Evolutionary conservation across 257 asterid species (phyloP).

Genomic region (Verbena officinalis): DNA sequence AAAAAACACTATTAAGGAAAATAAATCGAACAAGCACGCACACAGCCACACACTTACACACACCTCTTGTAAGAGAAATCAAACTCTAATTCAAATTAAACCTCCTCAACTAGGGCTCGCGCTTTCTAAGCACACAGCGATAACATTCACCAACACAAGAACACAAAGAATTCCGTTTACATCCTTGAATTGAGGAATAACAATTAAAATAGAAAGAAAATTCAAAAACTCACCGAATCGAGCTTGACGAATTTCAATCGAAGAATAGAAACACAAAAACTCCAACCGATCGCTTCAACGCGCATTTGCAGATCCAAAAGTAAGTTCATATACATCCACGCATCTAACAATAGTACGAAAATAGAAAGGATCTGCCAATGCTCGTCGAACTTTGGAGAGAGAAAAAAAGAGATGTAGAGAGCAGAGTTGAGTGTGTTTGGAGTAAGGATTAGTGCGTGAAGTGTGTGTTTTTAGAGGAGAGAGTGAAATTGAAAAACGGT

Average conservation of each 20-base stretch:
- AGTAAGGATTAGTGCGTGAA: conserved; percentile 29
- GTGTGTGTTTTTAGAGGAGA: conserved; percentile 30
- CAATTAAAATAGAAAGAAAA: neutral
- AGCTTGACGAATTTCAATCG: conserved; percentile 36
- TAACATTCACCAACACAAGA: conserved; percentile 10
- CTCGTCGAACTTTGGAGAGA: conserved; percentile 24
- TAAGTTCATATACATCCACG: neutral
- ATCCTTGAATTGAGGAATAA: conserved; percentile 8
- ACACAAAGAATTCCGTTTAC: neutral
- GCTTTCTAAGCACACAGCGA: neutral
- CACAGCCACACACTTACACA: neutral
- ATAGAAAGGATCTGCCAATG: conserved; percentile 31
- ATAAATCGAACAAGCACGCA: neutral
- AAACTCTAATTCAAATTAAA: conserved; percentile 11
- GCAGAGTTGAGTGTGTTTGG: conserved; percentile 17
- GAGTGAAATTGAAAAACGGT: conserved; percentile 33
- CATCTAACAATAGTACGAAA: neutral
- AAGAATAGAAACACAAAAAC: conserved; percentile 14
- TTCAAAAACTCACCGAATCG: conserved; percentile 39
- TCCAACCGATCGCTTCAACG: conserved; percentile 35
- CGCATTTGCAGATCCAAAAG: conserved; percentile 38
- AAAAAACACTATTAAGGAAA: conserved; percentile 10
- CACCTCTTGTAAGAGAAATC: neutral
- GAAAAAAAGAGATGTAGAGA: neutral
- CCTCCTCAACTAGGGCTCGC: conserved; percentile 29